These are phyloP conservation scores for Ananas comosus DNA, from an alignment of 176 grass and related monocot species.

Conservation along the genomic window DNA sequence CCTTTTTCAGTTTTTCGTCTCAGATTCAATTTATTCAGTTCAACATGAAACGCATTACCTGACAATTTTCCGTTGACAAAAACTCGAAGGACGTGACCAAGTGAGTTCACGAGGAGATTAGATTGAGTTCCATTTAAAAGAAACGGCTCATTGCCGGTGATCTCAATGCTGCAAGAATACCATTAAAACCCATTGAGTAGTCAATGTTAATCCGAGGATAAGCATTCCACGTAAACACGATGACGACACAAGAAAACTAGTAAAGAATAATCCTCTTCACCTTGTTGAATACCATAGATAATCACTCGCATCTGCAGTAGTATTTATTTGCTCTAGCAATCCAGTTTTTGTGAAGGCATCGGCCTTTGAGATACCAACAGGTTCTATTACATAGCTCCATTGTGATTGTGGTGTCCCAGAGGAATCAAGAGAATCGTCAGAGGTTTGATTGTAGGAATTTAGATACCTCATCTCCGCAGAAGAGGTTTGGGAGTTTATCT, in stretches of 20 bases:
- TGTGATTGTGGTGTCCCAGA: conserved; percentile 32
- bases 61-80: conserved; percentile 70
- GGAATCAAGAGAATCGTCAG: conserved; percentile 27
- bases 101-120: conserved; percentile 66
- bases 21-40: neutral
- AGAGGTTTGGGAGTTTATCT: conserved; percentile 66
- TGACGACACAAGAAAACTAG: neutral
- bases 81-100: conserved; percentile 81
- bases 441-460: conserved; percentile 26
- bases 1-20: neutral
- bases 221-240: neutral
- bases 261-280: conserved; percentile 23
- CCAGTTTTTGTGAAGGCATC: conserved; percentile 58
- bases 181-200: neutral
- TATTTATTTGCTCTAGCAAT: conserved; percentile 94
- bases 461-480: conserved; percentile 48
- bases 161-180: conserved; percentile 41
- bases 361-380: conserved; percentile 76
- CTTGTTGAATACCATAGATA: conserved; percentile 98
- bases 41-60: conserved; percentile 34
- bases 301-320: conserved; percentile 91
- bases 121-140: conserved; percentile 60
- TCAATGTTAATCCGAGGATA: neutral
- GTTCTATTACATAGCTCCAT: conserved; percentile 79
- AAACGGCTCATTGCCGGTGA: conserved; percentile 58